Evolutionary conservation across 208 protist species (phyloP).

Genomic region (Acanthamoeba sp.): DNA sequence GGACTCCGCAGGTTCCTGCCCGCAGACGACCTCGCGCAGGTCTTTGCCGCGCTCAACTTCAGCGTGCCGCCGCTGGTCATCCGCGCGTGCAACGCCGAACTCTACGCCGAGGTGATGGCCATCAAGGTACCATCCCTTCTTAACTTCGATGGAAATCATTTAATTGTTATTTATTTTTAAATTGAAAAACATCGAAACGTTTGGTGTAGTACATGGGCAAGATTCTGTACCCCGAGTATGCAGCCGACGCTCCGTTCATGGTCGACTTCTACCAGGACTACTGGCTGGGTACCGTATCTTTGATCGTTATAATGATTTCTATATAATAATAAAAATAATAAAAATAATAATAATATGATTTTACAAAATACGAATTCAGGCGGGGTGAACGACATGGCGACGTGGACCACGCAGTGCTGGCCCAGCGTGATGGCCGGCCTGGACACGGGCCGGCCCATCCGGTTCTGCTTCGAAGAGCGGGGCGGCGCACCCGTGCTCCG

Average conservation of each 20-base stretch:
- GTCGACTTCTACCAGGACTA: slow-evolving; percentile 61
- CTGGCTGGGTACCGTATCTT: slow-evolving; percentile 60
- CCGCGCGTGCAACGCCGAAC: neutral
- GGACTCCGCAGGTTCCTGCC: slow-evolving; percentile 31
- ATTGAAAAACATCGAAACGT: neutral
- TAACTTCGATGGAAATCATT: no score
- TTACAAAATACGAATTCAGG: no score
- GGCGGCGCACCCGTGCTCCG: neutral
- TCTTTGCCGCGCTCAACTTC: neutral
- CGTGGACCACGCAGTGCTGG: slow-evolving; percentile 58
- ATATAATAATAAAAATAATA: no score
- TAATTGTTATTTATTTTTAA: no score
- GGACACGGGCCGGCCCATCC: slow-evolving; percentile 3
- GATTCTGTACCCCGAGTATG: slow-evolving; percentile 33
- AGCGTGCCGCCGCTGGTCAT: neutral
- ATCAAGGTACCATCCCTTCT: slow-evolving; percentile 55
- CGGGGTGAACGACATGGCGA: slow-evolving; percentile 57
- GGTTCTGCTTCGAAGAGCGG: slow-evolving; percentile 36
- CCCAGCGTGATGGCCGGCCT: neutral
- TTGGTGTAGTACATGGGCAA: slow-evolving; percentile 46
- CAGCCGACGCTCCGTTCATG: neutral
- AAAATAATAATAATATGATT: no score
- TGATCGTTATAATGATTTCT: no score
- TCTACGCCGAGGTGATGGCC: slow-evolving; percentile 68
- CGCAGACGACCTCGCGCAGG: neutral